Evolutionary conservation across 1,139 yeast genomes (phyloP).

Genomic region (Meyerozyma sp.): DNA sequence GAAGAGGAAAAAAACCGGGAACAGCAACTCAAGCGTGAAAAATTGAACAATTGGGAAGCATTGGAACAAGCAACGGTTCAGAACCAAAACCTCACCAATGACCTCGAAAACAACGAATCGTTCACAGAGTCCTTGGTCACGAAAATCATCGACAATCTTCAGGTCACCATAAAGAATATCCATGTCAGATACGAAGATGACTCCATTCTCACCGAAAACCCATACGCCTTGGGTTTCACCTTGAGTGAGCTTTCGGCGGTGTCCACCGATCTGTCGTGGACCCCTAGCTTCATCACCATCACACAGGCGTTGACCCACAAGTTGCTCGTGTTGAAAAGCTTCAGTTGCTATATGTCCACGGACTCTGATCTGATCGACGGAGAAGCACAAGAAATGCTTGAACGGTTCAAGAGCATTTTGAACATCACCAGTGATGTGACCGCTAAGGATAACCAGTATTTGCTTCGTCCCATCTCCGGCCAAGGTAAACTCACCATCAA

Average conservation of each 20-base stretch:
- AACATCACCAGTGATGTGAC: conserved; percentile 16
- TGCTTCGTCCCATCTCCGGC: conserved; percentile 87
- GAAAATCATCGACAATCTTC: conserved; percentile 88
- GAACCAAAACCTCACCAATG: conserved; percentile 35
- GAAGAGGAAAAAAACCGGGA: conserved; percentile 67
- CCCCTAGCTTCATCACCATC: conserved; percentile 76
- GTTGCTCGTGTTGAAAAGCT: conserved; percentile 65
- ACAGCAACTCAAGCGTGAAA: conserved; percentile 59
- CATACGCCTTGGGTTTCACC: conserved; percentile 80
- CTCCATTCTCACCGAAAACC: conserved; percentile 57
- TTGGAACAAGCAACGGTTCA: conserved; percentile 41
- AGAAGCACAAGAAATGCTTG: conserved; percentile 39
- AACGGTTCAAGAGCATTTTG: conserved; percentile 26
- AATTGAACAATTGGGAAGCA: conserved; percentile 65
- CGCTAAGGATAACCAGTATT: conserved; percentile 46
- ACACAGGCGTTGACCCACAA: conserved; percentile 69
- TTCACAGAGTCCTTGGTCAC: conserved; percentile 86
- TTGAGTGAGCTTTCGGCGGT: conserved; percentile 86
- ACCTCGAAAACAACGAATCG: conserved; percentile 54
- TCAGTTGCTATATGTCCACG: conserved; percentile 86
- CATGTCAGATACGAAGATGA: conserved; percentile 90
- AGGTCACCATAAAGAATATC: conserved; percentile 86
- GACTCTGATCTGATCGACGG: conserved; percentile 46
- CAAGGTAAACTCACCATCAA: conserved; percentile 76
- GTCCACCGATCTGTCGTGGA: conserved; percentile 83